Evolutionary conservation across 1,284 basidiomycete species (phyloP).

Genomic region (Ganoderma meredithae): DNA sequence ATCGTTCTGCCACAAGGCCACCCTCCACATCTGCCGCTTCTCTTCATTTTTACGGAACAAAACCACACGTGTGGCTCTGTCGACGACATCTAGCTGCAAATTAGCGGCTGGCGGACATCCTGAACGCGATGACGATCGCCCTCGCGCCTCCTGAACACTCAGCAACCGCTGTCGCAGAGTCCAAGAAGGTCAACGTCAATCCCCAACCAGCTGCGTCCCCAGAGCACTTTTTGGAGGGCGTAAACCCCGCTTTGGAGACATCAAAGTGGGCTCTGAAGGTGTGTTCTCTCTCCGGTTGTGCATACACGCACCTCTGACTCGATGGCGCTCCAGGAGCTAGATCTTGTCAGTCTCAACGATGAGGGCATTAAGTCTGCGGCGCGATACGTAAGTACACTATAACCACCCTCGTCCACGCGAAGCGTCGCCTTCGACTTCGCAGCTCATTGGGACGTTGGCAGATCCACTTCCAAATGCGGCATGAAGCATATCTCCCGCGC

Average conservation of each 20-base stretch:
- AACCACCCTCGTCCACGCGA: background rate
- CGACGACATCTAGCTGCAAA: background rate
- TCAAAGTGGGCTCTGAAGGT: conserved; percentile 24
- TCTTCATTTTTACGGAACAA: background rate
- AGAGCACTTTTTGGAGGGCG: conserved; percentile 2
- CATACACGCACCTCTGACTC: background rate
- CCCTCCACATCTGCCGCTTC: too few species aligned
- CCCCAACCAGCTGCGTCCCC: too few species aligned
- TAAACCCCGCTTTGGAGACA: conserved; percentile 26
- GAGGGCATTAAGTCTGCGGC: conserved; percentile 26
- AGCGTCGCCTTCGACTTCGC: background rate
- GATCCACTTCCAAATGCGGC: conserved; percentile 61
- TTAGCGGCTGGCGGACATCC: background rate
- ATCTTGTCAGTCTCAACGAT: conserved; percentile 21
- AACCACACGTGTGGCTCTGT: background rate
- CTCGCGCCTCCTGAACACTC: background rate
- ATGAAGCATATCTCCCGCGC: conserved; percentile 74
- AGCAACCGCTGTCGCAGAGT: background rate
- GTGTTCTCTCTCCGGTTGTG: background rate
- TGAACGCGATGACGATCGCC: background rate
- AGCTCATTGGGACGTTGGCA: conserved; percentile 44
- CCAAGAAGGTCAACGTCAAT: background rate
- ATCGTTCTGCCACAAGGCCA: background rate
- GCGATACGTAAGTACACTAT: conserved; percentile 14
- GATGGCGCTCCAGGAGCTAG: conserved; percentile 5